A percentile compares a stretch with the other conserved stretches of the same genome.
Conservation (phyloP, 441 rosid genomes). For the Populus tomentosa region DNA sequence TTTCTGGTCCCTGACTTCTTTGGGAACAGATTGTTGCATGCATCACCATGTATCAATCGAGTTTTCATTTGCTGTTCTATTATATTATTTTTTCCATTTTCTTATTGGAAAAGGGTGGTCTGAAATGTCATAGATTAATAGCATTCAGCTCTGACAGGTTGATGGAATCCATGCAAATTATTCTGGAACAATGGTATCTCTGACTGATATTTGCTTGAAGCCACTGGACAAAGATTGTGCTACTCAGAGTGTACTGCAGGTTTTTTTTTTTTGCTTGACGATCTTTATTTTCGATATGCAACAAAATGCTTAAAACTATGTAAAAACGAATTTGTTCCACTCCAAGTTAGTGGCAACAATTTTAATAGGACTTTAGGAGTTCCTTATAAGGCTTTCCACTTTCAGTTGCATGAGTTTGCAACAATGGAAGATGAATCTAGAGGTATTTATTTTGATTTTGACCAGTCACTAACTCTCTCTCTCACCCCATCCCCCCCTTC, state of each 20-base stretch:
- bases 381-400: not conserved
- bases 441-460: not conserved
- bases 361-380: not conserved
- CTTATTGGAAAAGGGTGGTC: not conserved
- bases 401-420: not conserved
- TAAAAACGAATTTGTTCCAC: not conserved
- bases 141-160: constrained; percentile 47
- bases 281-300: constrained; percentile 3
- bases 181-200: constrained; percentile 77
- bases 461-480: not conserved
- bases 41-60: not conserved
- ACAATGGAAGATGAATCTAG: not conserved
- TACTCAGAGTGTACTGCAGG: constrained; percentile 69
- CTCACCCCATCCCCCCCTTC: not conserved
- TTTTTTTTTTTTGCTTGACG: constrained; percentile 6
- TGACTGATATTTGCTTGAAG: constrained; percentile 93
- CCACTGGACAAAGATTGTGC: constrained; percentile 93
- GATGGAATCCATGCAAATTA: constrained; percentile 81
- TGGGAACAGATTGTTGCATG: not conserved
- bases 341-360: not conserved
- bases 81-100: not conserved
- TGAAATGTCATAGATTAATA: not conserved
- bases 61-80: not conserved
- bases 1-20: too few relatives aligned
- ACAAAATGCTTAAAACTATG: constrained; percentile 2